These are phyloP conservation scores for Globisporangium spinosum DNA, from an alignment of 352 stramenopile genomes.

Conservation along the genomic window DNA sequence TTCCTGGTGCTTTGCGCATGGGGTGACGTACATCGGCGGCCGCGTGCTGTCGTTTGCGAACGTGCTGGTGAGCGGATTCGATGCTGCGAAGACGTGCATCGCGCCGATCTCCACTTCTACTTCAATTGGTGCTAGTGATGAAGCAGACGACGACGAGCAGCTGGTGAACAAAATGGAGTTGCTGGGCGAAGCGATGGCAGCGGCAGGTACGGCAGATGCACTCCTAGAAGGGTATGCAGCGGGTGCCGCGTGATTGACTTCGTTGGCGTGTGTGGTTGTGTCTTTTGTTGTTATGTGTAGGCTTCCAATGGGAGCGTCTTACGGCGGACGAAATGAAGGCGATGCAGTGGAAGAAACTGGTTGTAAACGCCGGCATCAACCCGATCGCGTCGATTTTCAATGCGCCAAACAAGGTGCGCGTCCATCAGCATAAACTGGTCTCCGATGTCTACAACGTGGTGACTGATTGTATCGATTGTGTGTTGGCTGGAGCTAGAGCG, in stretches of 20 bases:
- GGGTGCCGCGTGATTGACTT: background rate
- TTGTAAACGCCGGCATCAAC: slow-evolving; percentile 82
- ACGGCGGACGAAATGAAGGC: slow-evolving; percentile 40
- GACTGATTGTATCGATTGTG: background rate
- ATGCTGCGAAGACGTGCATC: slow-evolving; percentile 45
- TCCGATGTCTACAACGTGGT: no score
- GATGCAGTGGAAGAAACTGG: slow-evolving; percentile 74
- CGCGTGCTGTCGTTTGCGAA: slow-evolving; percentile 33
- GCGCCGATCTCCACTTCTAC: slow-evolving; percentile 28
- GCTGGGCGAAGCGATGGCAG: slow-evolving; percentile 30
- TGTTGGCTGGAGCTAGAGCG: slow-evolving; percentile 23
- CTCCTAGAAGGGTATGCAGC: background rate
- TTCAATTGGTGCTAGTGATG: background rate
- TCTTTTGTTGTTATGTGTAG: slow-evolving; percentile 20
- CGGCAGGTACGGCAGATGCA: slow-evolving; percentile 29
- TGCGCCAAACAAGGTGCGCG: slow-evolving; percentile 38
- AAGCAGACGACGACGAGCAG: background rate
- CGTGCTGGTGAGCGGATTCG: slow-evolving; percentile 48
- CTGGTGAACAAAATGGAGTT: slow-evolving; percentile 22
- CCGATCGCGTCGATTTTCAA: slow-evolving; percentile 63
- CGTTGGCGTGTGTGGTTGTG: background rate
- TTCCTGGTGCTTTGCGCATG: slow-evolving; percentile 45
- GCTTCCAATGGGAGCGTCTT: slow-evolving; percentile 43
- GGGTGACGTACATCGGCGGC: slow-evolving; percentile 67
- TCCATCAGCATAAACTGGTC: no score